A percentile compares a stretch with the other conserved stretches of the same genome.
Evolutionary conservation across 148 eudicot species (phyloP).

Genomic region (Vaccinium vitisidaea): DNA sequence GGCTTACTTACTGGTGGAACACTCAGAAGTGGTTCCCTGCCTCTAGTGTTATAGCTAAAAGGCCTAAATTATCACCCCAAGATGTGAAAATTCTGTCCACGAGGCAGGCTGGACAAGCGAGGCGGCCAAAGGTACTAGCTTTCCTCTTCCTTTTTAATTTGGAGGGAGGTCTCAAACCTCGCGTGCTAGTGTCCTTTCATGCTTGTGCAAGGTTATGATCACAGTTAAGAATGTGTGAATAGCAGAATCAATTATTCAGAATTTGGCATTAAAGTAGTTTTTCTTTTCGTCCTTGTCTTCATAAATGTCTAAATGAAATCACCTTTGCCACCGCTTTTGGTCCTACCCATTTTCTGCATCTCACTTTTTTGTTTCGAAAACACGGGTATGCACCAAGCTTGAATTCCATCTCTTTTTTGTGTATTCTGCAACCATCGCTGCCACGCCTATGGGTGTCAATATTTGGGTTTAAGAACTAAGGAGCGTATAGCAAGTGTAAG

Average conservation of each 20-base stretch:
- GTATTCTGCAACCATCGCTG: neutral
- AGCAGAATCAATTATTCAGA: neutral
- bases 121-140: slow-evolving; percentile 24
- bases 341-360: neutral
- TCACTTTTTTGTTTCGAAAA: too few relatives aligned
- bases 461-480: neutral
- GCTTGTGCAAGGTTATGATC: neutral
- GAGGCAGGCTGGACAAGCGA: neutral
- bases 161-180: neutral
- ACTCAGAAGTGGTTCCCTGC: slow-evolving; percentile 47
- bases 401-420: neutral
- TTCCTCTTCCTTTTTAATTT: neutral
- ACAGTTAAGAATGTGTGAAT: neutral
- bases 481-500: neutral
- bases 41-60: slow-evolving; percentile 23
- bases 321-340: neutral
- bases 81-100: slow-evolving; percentile 28
- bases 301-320: neutral
- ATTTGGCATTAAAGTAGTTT: neutral
- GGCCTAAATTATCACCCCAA: slow-evolving; percentile 21
- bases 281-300: neutral
- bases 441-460: neutral
- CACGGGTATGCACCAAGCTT: too few relatives aligned
- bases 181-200: neutral
- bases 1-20: slow-evolving; percentile 62